Conservation (phyloP, 257 asterid genomes). For the Solanum verrucosum region DNA sequence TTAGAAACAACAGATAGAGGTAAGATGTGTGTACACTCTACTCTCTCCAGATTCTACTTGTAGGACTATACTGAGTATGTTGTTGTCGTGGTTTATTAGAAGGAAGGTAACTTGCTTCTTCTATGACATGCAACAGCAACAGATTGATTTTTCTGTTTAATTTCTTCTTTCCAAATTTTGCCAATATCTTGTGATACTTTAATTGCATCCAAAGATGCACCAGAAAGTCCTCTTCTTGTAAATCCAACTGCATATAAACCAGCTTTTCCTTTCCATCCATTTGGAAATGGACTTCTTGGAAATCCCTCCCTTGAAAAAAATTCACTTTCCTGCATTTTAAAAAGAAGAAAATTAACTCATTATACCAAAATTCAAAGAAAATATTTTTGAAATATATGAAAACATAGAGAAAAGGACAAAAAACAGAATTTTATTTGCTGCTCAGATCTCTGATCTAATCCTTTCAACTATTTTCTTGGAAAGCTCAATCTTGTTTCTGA, state of each 20-base stretch:
- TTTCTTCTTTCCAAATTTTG: constrained; percentile 65
- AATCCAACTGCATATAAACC: constrained; percentile 91
- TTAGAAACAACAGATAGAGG: background rate
- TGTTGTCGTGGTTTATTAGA: background rate
- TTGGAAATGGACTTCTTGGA: constrained; percentile 67
- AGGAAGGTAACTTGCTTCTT: constrained; percentile 34
- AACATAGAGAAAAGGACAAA: background rate
- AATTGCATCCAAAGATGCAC: constrained; percentile 70
- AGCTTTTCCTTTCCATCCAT: constrained; percentile 84
- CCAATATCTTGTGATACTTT: constrained; percentile 72
- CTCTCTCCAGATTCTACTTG: background rate
- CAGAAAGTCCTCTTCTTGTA: constrained; percentile 77
- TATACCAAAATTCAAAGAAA: background rate
- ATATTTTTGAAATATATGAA: background rate
- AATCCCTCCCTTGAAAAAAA: constrained; percentile 62
- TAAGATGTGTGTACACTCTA: background rate
- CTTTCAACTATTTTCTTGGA: constrained; percentile 19
- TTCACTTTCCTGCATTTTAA: constrained; percentile 46
- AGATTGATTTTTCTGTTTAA: constrained; percentile 42
- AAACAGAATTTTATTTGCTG: background rate
- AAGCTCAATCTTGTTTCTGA: constrained; percentile 20
- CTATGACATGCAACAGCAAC: constrained; percentile 32
- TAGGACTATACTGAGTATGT: background rate
- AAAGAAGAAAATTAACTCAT: background rate
- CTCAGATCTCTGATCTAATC: constrained; percentile 3